Conservation (phyloP, 2,329 filamentous ascomycete genomes). For the Lachnellula hyalina region DNA sequence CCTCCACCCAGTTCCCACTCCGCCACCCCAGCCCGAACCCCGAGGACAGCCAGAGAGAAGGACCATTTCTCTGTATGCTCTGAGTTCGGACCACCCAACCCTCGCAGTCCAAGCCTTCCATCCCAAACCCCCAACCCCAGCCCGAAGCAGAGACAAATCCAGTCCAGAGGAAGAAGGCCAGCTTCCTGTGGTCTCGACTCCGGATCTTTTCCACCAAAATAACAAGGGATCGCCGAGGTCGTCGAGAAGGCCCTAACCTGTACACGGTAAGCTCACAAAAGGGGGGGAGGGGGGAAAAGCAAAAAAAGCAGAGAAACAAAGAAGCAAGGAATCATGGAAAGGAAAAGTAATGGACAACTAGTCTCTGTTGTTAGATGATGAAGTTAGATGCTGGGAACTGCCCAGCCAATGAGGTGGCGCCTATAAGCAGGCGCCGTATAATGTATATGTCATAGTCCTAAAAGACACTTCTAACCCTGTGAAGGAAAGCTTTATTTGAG, state of each 20-base stretch:
- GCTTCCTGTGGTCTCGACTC: neutral
- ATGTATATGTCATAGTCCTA: neutral
- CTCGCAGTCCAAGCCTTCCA: neutral
- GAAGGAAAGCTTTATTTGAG: neutral
- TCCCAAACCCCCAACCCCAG: neutral
- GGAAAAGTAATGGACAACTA: neutral
- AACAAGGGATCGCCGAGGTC: neutral
- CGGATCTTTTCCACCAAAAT: neutral
- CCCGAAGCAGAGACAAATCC: neutral
- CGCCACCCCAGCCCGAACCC: neutral
- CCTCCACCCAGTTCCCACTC: neutral
- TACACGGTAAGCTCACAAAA: neutral
- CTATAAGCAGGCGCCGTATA: neutral
- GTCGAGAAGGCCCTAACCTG: neutral
- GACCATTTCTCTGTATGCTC: neutral
- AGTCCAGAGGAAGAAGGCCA: neutral
- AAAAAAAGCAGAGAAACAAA: neutral
- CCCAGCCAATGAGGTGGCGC: neutral
- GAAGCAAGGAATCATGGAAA: neutral
- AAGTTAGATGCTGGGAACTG: neutral
- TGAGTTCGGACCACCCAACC: neutral
- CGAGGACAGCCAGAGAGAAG: neutral
- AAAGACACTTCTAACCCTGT: neutral
- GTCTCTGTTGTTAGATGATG: neutral
- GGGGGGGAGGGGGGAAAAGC: neutral